Base-by-base conservation (phyloP, 1,284 basidiomycete genomes). In the Pascua guehoae region DNA sequence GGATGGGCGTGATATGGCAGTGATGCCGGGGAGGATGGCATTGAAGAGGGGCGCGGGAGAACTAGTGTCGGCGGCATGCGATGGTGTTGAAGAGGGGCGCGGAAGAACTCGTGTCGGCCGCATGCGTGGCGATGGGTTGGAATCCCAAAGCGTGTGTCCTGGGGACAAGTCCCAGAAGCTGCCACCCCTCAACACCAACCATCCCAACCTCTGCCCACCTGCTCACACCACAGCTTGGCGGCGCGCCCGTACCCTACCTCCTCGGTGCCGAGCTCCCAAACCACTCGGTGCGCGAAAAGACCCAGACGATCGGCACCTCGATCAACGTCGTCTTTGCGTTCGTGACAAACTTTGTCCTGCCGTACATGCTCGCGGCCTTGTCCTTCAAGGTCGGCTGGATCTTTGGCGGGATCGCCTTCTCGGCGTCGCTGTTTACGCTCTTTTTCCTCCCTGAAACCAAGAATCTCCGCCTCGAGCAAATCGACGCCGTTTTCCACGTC, bases 401-500 rank as follows among this genome's bases (percentile, higher is more conserved):
- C 18, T 58, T 50, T 38, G 51, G 51, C 12, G 44, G 52, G 17
- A 47, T 58, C 32, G 18, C 53, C 24, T 24, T 41, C 10, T 32
- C 42, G 5, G 54, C 54, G 14, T 17, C 51, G n/a, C n/a, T 56
- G 7, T 47, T 44, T 18, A 48, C 44, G 15, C 45, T 54, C 56
- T n/a, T 52, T 10, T 49, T 45, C 43, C 52, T 52, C n/a, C 48
- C 52, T 5, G 54, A 56, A 14, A 56, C 54, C 3, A 56, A 56
- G 46, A 71, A 24, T 58, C 51, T 59, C 61, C 56, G 41, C 60
- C 50, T 56, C 60, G 64, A 56, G 37, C 41, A 57, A 41, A 49
- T 56, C 37, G 54, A 56, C 24, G 39, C 39, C 15, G 11, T 56
- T 11, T 56, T 56, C 15, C 40, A 37, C 14, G 18, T 37, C 3